These are phyloP conservation scores for Quercus cerris DNA, from an alignment of 306 rosid genomes.

Conservation along the genomic window DNA sequence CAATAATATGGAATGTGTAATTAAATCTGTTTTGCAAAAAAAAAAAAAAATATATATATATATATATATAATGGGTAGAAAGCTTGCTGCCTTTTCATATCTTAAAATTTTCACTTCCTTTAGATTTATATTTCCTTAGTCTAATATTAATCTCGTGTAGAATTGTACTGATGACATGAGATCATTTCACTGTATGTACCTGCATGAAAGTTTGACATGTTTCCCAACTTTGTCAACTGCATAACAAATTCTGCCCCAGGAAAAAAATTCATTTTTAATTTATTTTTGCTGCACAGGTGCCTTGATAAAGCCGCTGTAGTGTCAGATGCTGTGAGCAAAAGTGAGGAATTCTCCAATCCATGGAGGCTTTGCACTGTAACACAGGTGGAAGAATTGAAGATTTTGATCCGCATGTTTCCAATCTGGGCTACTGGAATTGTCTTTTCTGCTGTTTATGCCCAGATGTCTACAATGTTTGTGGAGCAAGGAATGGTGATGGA, in stretches of 20 bases:
- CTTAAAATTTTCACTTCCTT: neutral
- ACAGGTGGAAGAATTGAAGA: slow-evolving; percentile 93
- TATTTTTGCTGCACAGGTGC: slow-evolving; percentile 62
- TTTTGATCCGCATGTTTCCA: slow-evolving; percentile 92
- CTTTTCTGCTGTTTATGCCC: slow-evolving; percentile 90
- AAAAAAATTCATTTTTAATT: neutral
- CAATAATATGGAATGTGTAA: neutral
- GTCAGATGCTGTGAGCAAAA: slow-evolving; percentile 52
- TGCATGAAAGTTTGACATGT: neutral
- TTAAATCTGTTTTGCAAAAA: neutral
- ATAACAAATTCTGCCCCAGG: neutral
- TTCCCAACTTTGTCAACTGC: neutral
- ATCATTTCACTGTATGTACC: neutral
- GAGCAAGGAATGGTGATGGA: slow-evolving; percentile 92
- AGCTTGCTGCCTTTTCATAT: neutral
- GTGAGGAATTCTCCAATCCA: slow-evolving; percentile 56
- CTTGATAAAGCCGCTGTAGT: slow-evolving; percentile 86
- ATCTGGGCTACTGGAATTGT: slow-evolving; percentile 89
- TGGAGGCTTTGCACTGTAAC: slow-evolving; percentile 96
- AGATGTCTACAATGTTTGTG: slow-evolving; percentile 93
- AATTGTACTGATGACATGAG: neutral
- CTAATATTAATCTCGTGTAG: neutral
- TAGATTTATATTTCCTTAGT: neutral
- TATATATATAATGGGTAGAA: neutral
- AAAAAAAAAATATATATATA: too few relatives aligned